A percentile compares a stretch with the other conserved stretches of the same genome.
Conservation (phyloP, 371 early-diverging fungal species). For the Syncephalastrum sp. region DNA sequence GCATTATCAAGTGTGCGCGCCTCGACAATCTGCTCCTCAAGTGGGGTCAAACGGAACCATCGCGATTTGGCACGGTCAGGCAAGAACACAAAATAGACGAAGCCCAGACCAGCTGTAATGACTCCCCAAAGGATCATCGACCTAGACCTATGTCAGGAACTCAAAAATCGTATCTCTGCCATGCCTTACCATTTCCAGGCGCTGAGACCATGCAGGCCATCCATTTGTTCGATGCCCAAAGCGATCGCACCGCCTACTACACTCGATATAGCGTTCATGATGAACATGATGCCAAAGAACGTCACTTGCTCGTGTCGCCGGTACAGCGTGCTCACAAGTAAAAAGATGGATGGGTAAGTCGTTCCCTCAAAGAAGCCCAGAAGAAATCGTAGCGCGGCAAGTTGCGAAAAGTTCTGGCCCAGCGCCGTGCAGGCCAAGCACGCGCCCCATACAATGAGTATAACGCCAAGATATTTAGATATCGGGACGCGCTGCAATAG, state of each 20-base stretch:
- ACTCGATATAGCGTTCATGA: slow-evolving; percentile 15
- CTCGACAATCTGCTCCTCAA: slow-evolving; percentile 28
- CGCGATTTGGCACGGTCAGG: slow-evolving; percentile 30
- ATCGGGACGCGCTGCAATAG: slow-evolving; percentile 31
- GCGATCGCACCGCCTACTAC: slow-evolving; percentile 57
- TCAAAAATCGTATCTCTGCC: background rate
- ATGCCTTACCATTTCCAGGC: slow-evolving; percentile 55
- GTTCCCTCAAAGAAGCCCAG: slow-evolving; percentile 31
- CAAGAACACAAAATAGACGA: slow-evolving; percentile 22
- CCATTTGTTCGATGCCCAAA: slow-evolving; percentile 51
- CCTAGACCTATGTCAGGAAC: slow-evolving; percentile 11
- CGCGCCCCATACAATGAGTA: slow-evolving; percentile 32
- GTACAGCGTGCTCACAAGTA: slow-evolving; percentile 20
- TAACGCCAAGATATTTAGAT: slow-evolving; percentile 28
- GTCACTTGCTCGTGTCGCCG: slow-evolving; percentile 25
- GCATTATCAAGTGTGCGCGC: slow-evolving; percentile 27
- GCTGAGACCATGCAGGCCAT: slow-evolving; percentile 28
- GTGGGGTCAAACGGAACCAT: slow-evolving; percentile 16
- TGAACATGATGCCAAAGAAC: slow-evolving; percentile 25
- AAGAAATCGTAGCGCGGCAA: slow-evolving; percentile 28
- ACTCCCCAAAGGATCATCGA: slow-evolving; percentile 32
- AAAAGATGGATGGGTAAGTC: slow-evolving; percentile 15
- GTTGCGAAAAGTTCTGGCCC: slow-evolving; percentile 27
- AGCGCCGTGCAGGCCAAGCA: slow-evolving; percentile 23
- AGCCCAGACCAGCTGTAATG: slow-evolving; percentile 15